Percentiles rank a stretch among this genome's conserved stretches.
phyloP scores from a whole-genome alignment of 768 basidiomycete species.

The Pisolithus sp. region DNA sequence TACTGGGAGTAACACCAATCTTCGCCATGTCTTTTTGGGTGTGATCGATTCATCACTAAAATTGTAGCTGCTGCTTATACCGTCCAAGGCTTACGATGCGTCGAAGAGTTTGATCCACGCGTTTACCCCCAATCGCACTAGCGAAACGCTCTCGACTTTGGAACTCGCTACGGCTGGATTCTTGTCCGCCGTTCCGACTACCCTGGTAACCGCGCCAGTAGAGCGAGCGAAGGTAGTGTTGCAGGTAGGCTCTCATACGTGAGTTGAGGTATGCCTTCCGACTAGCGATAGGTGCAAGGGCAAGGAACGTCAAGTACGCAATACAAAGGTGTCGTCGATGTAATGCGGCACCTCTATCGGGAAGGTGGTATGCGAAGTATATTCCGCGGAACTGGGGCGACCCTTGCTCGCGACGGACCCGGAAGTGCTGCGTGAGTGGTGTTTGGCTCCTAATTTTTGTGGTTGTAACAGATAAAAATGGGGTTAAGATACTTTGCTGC shows the following conservation, averaged over 20 bases:
- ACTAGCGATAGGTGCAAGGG: slow-evolving; percentile 68
- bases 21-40: slow-evolving; percentile 99
- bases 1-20: slow-evolving; percentile 94
- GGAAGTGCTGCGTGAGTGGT: slow-evolving; percentile 86
- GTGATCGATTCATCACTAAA: slow-evolving; percentile 14
- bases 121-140: slow-evolving; percentile 71
- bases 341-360: slow-evolving; percentile 81
- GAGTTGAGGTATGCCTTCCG: slow-evolving; percentile 1
- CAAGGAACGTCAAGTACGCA: slow-evolving; percentile 65
- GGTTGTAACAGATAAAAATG: slow-evolving; percentile 5
- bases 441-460: not conserved
- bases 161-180: slow-evolving; percentile 94
- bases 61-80: not conserved
- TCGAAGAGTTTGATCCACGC: slow-evolving; percentile 82
- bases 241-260: slow-evolving; percentile 47
- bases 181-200: slow-evolving; percentile 88
- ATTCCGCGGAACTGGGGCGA: slow-evolving; percentile 90
- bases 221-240: slow-evolving; percentile 95
- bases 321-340: slow-evolving; percentile 91
- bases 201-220: slow-evolving; percentile 89
- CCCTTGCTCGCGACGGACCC: slow-evolving; percentile 89
- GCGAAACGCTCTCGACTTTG: slow-evolving; percentile 52
- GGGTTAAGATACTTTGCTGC: slow-evolving; percentile 84
- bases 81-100: slow-evolving; percentile 77
- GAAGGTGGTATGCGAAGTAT: slow-evolving; percentile 92